Evolutionary conservation across 164 flowering plant genomes (phyloP).

Genomic region (Annona cherimola): DNA sequence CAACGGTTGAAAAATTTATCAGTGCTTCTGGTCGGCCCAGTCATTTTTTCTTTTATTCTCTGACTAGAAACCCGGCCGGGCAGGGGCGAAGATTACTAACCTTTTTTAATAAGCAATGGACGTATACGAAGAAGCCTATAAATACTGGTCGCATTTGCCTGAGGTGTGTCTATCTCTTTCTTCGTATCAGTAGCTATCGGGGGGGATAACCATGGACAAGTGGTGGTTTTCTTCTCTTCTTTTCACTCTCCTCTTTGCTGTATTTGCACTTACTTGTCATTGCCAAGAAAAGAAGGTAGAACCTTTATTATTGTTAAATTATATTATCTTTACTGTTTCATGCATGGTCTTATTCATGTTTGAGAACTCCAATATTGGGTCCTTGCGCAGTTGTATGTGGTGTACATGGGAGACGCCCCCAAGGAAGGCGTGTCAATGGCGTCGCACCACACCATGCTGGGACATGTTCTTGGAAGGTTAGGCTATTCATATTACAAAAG

Average conservation of each 20-base stretch:
- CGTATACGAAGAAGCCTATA: neutral
- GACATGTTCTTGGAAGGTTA: conserved; percentile 16
- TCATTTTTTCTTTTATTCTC: neutral
- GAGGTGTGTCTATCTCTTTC: neutral
- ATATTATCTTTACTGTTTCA: no score
- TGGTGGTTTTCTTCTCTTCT: neutral
- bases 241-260: neutral
- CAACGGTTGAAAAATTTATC: no score
- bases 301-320: neutral
- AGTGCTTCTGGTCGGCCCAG: no score
- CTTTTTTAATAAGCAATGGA: neutral
- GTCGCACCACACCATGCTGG: conserved; percentile 33
- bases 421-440: conserved; percentile 13
- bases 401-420: conserved; percentile 42
- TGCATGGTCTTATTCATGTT: no score
- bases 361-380: neutral
- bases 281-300: conserved; percentile 4
- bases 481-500: neutral
- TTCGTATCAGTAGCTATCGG: neutral
- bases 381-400: conserved; percentile 29
- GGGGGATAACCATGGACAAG: neutral
- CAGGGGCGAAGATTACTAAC: neutral
- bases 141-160: neutral
- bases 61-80: neutral
- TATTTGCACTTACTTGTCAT: neutral